A percentile compares a stretch with the other conserved stretches of the same genome.
phyloP scores from a whole-genome alignment of 208 protist species.

The Leishmania major region DNA sequence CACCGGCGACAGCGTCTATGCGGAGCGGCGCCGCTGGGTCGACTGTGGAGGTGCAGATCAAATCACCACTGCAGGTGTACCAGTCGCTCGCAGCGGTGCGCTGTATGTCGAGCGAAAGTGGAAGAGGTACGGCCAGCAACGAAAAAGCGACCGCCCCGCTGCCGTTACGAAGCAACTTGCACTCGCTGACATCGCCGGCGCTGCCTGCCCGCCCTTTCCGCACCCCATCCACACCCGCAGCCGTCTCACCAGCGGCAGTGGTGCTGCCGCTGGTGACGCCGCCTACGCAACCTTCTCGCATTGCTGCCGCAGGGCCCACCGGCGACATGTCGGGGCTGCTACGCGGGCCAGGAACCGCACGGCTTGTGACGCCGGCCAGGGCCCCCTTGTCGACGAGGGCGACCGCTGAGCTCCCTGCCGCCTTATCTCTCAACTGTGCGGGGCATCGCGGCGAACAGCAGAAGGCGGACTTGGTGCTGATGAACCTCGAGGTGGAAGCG shows the following conservation, averaged over 20 bases:
- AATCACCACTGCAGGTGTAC: not conserved
- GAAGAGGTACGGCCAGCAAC: not conserved
- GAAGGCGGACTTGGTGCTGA: slow-evolving; percentile 12
- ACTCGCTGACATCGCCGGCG: not conserved
- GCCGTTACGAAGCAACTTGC: not conserved
- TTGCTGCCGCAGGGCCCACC: too few relatives aligned
- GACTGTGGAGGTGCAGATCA: not conserved
- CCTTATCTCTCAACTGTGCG: not conserved
- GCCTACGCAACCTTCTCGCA: not conserved
- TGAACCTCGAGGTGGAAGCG: slow-evolving; percentile 7
- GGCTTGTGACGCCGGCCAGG: not conserved
- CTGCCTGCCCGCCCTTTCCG: not conserved
- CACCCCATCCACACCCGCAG: not conserved
- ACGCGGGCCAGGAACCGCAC: slow-evolving; percentile 4
- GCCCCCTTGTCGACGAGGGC: not conserved
- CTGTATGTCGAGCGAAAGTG: not conserved
- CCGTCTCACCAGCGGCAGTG: not conserved
- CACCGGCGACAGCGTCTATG: not conserved
- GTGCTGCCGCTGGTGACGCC: not conserved
- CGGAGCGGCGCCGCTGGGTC: not conserved
- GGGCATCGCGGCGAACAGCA: not conserved
- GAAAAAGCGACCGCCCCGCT: not conserved
- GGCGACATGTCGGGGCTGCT: not conserved
- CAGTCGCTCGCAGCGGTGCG: not conserved
- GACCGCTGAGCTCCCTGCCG: not conserved